Evolutionary conservation across 768 basidiomycete species (phyloP).

Genomic region (Gloeostereum incarnatum): DNA sequence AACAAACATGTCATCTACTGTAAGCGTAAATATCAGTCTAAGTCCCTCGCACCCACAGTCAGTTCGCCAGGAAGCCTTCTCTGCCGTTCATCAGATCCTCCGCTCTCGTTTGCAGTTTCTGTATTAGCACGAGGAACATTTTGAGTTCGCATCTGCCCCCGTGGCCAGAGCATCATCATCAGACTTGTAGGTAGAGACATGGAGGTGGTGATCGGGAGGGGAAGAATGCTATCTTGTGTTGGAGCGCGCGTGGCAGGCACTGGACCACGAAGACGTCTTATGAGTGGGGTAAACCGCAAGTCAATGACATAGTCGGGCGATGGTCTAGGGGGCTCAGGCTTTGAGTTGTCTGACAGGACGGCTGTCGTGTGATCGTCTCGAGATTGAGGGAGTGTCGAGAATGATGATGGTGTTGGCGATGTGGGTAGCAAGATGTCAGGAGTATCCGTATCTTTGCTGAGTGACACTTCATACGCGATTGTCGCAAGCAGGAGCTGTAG

Average conservation of each 20-base stretch:
- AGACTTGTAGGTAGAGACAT: too few species aligned
- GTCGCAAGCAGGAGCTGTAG: constrained; percentile 60
- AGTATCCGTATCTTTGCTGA: constrained; percentile 26
- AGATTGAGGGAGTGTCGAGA: constrained; percentile 5
- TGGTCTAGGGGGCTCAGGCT: constrained; percentile 17
- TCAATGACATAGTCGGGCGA: constrained; percentile 59
- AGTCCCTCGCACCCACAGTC: too few species aligned
- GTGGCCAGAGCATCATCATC: too few species aligned
- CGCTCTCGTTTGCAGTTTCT: too few species aligned
- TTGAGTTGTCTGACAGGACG: constrained; percentile 12
- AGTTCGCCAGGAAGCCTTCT: too few species aligned
- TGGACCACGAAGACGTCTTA: constrained; percentile 50
- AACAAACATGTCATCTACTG: constrained; percentile 7
- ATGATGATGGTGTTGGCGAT: constrained; percentile 10
- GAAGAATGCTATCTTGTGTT: constrained; percentile 28
- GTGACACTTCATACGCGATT: constrained; percentile 57
- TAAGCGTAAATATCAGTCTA: too few species aligned
- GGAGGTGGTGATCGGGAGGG: constrained; percentile 53
- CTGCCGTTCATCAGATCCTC: too few species aligned
- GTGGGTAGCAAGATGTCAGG: constrained; percentile 16
- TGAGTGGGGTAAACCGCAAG: constrained; percentile 43
- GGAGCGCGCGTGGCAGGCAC: constrained; percentile 24
- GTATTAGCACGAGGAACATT: too few species aligned
- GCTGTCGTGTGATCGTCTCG: constrained; percentile 16
- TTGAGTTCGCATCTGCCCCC: too few species aligned